phyloP scores from a whole-genome alignment of 805 yeast species.

The Candida stauntonica region DNA sequence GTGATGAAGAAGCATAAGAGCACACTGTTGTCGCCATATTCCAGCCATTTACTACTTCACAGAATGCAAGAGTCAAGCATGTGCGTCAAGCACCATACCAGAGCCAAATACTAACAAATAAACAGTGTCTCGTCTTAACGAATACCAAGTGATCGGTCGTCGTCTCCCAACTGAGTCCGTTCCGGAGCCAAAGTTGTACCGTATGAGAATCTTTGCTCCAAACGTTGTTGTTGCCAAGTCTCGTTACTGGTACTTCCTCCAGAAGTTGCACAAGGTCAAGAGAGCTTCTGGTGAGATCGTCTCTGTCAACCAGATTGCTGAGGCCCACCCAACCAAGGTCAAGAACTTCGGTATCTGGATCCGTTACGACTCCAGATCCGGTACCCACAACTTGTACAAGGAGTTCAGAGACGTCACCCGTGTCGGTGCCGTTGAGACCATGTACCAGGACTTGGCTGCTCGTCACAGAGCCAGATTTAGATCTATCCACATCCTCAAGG shows the following conservation, averaged over 20 bases:
- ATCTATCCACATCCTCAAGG: slow-evolving; percentile 98
- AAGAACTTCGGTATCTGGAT: slow-evolving; percentile 99
- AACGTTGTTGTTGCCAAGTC: slow-evolving; percentile 99
- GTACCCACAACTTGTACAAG: slow-evolving; percentile 99
- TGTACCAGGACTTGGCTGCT: slow-evolving; percentile 99
- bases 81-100: no score
- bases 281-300: slow-evolving; percentile 99
- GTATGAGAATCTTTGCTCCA: slow-evolving; percentile 99
- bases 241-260: slow-evolving; percentile 99
- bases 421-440: slow-evolving; percentile 96
- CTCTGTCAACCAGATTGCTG: slow-evolving; percentile 84
- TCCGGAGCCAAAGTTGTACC: slow-evolving; percentile 99
- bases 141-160: slow-evolving; percentile 99
- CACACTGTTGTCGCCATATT: no score
- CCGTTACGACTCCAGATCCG: slow-evolving; percentile 99
- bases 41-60: no score
- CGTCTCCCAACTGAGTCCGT: slow-evolving; percentile 98
- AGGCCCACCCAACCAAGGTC: slow-evolving; percentile 97
- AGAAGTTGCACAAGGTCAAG: slow-evolving; percentile 99
- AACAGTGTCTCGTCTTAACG: slow-evolving; percentile 92
- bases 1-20: no score
- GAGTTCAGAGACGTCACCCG: slow-evolving; percentile 99
- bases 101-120: slow-evolving; percentile 8
- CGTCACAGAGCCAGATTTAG: slow-evolving; percentile 99
- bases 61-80: no score